phyloP scores from a whole-genome alignment of 352 stramenopile species.

The Thraustochytrium striatum region DNA sequence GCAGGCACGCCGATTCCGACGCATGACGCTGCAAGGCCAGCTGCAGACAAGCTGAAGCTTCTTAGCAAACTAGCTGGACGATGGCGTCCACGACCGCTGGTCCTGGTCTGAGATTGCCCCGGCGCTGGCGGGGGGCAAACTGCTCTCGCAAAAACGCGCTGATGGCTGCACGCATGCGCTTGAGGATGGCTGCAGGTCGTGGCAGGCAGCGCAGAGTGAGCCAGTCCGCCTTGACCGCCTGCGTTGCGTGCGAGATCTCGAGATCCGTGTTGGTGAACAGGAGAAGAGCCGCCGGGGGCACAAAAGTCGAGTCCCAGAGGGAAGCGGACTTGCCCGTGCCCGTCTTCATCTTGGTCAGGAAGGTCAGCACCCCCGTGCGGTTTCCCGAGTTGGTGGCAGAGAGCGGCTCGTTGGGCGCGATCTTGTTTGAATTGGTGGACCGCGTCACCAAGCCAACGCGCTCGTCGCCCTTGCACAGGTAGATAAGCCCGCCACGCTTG shows the following conservation, averaged over 20 bases:
- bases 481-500: constrained; percentile 3
- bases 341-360: constrained; percentile 43
- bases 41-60: no score
- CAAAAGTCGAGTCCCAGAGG: constrained; percentile 41
- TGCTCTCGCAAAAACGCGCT: background rate
- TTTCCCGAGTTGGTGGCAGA: background rate
- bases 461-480: constrained; percentile 32
- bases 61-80: no score
- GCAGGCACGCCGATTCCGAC: no score
- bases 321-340: background rate
- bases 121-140: no score
- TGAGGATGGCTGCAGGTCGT: background rate
- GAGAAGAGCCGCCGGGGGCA: background rate
- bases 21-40: no score
- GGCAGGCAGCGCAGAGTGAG: background rate
- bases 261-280: background rate
- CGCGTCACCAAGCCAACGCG: background rate
- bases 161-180: background rate
- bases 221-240: background rate
- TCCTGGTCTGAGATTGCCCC: no score
- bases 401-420: background rate
- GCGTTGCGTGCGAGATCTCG: background rate
- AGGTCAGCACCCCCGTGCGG: constrained; percentile 3
- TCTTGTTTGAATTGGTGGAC: background rate
- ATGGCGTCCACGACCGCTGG: no score